A percentile compares a stretch with the other conserved stretches of the same genome.
Conservation (phyloP, 1,284 basidiomycete species). For the Rhodotorula sp. region DNA sequence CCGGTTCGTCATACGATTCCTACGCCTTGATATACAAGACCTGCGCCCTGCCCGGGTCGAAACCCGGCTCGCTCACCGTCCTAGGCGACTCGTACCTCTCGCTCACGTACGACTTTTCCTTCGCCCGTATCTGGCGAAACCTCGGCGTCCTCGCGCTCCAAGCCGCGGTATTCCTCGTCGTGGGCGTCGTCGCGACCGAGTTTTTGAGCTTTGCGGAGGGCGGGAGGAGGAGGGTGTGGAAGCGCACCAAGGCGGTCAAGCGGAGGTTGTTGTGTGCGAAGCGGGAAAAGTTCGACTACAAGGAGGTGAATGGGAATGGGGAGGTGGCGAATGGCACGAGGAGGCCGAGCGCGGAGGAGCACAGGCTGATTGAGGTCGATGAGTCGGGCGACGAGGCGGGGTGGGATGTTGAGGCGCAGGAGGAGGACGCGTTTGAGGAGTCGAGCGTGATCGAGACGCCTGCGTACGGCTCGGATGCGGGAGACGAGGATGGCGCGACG, state of each 20-base stretch:
- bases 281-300: constrained; percentile 34
- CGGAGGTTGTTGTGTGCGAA: constrained; percentile 12
- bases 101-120: constrained; percentile 49
- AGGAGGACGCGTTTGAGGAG: constrained; percentile 2
- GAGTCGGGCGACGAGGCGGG: constrained; percentile 6
- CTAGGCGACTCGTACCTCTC: constrained; percentile 49
- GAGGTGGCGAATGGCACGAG: not conserved
- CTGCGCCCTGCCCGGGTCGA: constrained; percentile 51
- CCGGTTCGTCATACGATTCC: constrained; percentile 35
- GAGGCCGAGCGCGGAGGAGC: not conserved
- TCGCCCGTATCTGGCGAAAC: constrained; percentile 53
- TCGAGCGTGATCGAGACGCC: not conserved
- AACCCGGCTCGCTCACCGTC: constrained; percentile 48
- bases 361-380: not conserved
- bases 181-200: constrained; percentile 42
- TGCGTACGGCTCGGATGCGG: constrained; percentile 2
- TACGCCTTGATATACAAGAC: constrained; percentile 37
- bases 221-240: constrained; percentile 40
- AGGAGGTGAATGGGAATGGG: constrained; percentile 37
- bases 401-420: constrained; percentile 4
- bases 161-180: constrained; percentile 46
- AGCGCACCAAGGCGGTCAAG: constrained; percentile 41
- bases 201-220: constrained; percentile 37
- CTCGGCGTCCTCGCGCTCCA: constrained; percentile 53
- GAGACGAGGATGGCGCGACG: not conserved